Base-by-base conservation (phyloP, 2,329 filamentous ascomycete species). In the Colletotrichum coccodes region DNA sequence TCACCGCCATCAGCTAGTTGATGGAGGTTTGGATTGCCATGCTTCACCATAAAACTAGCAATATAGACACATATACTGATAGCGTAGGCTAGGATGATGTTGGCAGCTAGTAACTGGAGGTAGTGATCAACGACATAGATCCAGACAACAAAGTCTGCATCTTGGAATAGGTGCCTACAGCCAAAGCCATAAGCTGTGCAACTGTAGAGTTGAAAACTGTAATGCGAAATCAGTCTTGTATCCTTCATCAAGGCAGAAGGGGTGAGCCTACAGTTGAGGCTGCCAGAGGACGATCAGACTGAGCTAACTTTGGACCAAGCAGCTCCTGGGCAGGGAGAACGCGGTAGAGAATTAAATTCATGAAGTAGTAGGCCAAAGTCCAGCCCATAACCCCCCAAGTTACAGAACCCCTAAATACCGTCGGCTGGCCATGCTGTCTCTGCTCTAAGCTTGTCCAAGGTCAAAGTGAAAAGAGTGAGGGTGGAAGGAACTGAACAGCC, bases 401-500 rank as follows among this genome's bases (percentile, higher is more conserved):
- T 94, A 70, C 88, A 86, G 40, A 97, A 82, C 0, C 90, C 92
- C 36, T 80, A 79, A 40, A 94, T 77, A 6, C 94, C 94, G 63
- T 90, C 79, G 18, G 85, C 79, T 0, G 91, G 91, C 93, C 94
- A 97, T 66, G 92, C 92, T 42, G 92, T 88, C 73, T 97, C 93
- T 54, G 82, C 76, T 81, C 93, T 94, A 74, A 97, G 82, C 73
- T 87, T 87, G n/a, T 90, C 86, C 60, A 93, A 84, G 23, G 89
- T 89, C 71, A 96, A 82, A 4, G 86, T 90, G 42, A 86, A 88
- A 7, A 91, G 94, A 64, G 86, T 84, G 26, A 96, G 85, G 6
- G 94, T 85, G 1, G 91, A 92, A 2, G 94, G 93, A 0, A 92
- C 90, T 54, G 94, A 95, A 75, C 95, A 97, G 66, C 95, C 95